These are phyloP conservation scores for Colletotrichum tamarilloi DNA, from an alignment of 2,329 filamentous ascomycete genomes.

Conservation along the genomic window DNA sequence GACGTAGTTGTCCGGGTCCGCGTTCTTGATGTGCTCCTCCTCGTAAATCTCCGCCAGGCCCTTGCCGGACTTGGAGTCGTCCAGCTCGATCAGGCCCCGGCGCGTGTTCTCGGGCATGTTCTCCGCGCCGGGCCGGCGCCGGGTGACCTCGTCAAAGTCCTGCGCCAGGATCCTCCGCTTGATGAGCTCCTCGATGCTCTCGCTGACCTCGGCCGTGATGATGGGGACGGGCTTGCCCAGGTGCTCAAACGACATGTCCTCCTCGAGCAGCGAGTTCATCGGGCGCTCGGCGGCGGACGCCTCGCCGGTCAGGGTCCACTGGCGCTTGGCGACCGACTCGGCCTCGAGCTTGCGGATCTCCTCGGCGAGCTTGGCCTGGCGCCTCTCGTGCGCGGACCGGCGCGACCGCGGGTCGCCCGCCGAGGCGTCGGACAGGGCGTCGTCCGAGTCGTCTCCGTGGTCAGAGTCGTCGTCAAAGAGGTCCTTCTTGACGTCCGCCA, in stretches of 20 bases:
- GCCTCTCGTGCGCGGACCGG: constrained; percentile 85
- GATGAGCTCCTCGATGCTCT: constrained; percentile 92
- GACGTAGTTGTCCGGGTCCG: constrained; percentile 82
- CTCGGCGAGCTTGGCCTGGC: constrained; percentile 85
- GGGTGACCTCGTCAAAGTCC: constrained; percentile 92
- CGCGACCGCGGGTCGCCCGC: constrained; percentile 78
- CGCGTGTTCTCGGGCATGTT: constrained; percentile 68
- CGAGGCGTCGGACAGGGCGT: constrained; percentile 73
- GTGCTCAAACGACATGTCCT: constrained; percentile 96
- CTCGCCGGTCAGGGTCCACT: constrained; percentile 93
- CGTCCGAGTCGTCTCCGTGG: constrained; percentile 68
- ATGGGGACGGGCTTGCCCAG: constrained; percentile 94
- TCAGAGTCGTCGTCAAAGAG: constrained; percentile 85
- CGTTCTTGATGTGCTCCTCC: constrained; percentile 84
- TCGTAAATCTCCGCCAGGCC: constrained; percentile 94
- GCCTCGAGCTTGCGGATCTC: constrained; percentile 94
- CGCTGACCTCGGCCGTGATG: constrained; percentile 89
- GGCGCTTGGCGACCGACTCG: constrained; percentile 86
- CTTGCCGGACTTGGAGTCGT: constrained; percentile 88
- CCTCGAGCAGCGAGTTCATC: constrained; percentile 90
- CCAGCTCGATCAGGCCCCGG: constrained; percentile 81
- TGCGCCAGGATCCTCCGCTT: constrained; percentile 90
- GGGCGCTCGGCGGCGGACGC: constrained; percentile 85
- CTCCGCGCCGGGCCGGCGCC: constrained; percentile 79
- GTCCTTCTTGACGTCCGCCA: constrained; percentile 88